Percentiles rank a stretch among this genome's conserved stretches.
These are phyloP conservation scores for Kurtzmaniella natalensis DNA, from an alignment of 1,139 yeast species.

Conservation along the genomic window DNA sequence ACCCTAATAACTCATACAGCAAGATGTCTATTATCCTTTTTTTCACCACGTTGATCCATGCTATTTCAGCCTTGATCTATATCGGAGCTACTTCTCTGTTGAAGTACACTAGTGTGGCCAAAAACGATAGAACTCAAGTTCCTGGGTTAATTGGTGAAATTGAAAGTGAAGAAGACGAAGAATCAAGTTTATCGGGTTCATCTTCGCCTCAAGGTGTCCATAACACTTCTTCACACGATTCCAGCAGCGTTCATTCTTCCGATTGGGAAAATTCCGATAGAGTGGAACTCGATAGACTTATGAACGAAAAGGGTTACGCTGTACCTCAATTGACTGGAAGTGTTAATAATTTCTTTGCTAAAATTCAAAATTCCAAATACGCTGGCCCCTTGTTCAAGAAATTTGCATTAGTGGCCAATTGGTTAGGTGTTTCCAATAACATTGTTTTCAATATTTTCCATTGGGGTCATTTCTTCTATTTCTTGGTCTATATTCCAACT, in stretches of 20 bases:
- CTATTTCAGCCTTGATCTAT: constrained; percentile 40
- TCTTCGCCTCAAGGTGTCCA: neutral
- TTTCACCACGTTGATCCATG: constrained; percentile 50
- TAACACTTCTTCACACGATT: neutral
- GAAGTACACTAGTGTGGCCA: neutral
- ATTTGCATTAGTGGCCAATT: constrained; percentile 24
- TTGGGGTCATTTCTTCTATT: constrained; percentile 62
- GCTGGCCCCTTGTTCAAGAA: constrained; percentile 26
- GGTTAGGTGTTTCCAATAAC: constrained; percentile 11
- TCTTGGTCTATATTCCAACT: constrained; percentile 57
- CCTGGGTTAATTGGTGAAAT: neutral
- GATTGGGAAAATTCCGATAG: constrained; percentile 8
- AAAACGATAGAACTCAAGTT: neutral
- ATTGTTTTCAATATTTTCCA: constrained; percentile 51
- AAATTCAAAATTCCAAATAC: constrained; percentile 21
- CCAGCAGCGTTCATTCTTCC: neutral
- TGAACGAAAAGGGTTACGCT: constrained; percentile 4
- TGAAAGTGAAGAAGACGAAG: neutral
- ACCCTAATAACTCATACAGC: constrained; percentile 73
- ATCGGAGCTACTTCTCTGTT: constrained; percentile 10
- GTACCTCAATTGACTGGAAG: neutral
- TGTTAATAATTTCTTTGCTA: constrained; percentile 16
- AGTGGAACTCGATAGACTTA: constrained; percentile 4
- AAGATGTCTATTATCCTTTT: constrained; percentile 61
- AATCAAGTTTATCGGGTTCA: constrained; percentile 7